Conservation (phyloP, 2,329 filamentous ascomycete species). For the Thelonectria discophora region DNA sequence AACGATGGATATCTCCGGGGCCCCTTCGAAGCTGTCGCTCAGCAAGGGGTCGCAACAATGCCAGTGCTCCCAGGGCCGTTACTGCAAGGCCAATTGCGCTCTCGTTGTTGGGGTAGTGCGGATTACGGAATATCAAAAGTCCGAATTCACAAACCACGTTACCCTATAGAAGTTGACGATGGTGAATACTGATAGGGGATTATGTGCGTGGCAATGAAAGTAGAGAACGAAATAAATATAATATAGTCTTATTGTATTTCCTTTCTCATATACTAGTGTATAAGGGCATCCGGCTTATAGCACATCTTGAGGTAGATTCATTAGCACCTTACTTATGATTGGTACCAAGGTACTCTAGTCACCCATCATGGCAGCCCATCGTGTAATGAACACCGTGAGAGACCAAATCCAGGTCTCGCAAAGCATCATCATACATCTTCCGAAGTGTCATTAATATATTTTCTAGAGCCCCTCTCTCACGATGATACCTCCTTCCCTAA, state of each 20-base stretch:
- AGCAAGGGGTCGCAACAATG: constrained; percentile 22
- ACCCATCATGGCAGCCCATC: no score
- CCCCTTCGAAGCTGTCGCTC: constrained; percentile 25
- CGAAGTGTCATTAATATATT: constrained; percentile 37
- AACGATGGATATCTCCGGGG: constrained; percentile 17
- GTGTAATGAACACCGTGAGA: no score
- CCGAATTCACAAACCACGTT: background rate
- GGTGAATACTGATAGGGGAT: background rate
- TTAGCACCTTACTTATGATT: no score
- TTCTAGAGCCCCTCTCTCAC: constrained; percentile 32
- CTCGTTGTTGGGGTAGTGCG: background rate
- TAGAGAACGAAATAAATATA: background rate
- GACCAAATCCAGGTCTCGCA: no score
- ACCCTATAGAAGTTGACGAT: constrained; percentile 3
- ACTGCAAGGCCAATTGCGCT: constrained; percentile 10
- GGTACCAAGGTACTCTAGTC: no score
- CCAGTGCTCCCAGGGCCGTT: constrained; percentile 13
- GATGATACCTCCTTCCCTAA: constrained; percentile 65
- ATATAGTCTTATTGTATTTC: no score
- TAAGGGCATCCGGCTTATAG: no score
- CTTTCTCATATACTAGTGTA: no score
- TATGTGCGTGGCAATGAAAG: no score
- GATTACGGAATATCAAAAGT: constrained; percentile 4
- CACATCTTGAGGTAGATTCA: no score
- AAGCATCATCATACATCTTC: background rate